Base-by-base conservation (phyloP, 208 protist species). In the Trypanosoma theileri region DNA sequence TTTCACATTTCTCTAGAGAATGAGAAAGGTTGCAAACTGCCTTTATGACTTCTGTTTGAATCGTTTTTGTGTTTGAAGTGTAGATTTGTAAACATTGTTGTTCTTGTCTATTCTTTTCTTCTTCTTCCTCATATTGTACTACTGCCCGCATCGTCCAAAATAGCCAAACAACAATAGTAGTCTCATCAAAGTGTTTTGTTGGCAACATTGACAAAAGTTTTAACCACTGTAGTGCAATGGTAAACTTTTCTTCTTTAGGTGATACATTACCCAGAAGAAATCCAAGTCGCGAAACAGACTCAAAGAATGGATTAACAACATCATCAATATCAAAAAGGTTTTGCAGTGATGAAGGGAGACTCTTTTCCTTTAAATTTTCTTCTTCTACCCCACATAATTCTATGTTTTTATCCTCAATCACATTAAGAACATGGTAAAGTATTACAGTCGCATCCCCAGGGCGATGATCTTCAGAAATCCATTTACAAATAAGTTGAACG, bases 121-220 rank as follows among this genome's bases (percentile, higher is more conserved):
- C 48, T 31, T 3, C 31, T 51, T 75, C 64, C 42, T 71, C 72
- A 13, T 21, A 54, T 35, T 59, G 64, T 54, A 50, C n/a, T 19
- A 68, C 16, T 6, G 73, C 73, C 45, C 67, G 28, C 75, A 81
- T 76, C 16, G 66, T 58, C 70, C 65, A 73, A 42, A 73, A 81
- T 51, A 76, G 65, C 65, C 75, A 81, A 19, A 81, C 59, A 21
- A 69, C 65, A 45, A 81, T 58, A n/a, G 64, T 55, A 11, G 11
- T 9, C n/a, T 81, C 75, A 51, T 42, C 24, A 58, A 65, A 70
- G 21, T 54, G 24, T 17, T 9, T 64, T 40, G 61, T n/a, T 19
- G 75, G 75, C 12, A 81, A 48, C 11, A 73, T 52, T 22, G 57
- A 31, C 21, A 81, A 46, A 16, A 81, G 24, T 19, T 56, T 57